Percentiles rank a stretch among this genome's conserved stretches.
phyloP scores from a whole-genome alignment of 2,329 filamentous ascomycete genomes.

The Xylaria digitata region DNA sequence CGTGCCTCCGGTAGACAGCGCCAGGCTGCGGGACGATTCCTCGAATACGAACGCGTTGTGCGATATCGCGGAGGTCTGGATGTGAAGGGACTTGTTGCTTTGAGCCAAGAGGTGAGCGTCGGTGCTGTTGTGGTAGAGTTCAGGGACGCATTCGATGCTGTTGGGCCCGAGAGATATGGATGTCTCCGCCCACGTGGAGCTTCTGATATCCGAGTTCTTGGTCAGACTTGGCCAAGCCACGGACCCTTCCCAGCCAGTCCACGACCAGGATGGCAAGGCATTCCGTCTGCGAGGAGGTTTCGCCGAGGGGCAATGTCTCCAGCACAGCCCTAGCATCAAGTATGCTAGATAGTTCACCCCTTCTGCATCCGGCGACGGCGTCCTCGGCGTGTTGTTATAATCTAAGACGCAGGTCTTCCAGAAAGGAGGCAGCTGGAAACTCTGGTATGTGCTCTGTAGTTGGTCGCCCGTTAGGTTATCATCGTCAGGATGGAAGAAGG shows the following conservation, averaged over 20 bases:
- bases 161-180: slow-evolving; percentile 25
- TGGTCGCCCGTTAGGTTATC: slow-evolving; percentile 6
- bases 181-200: slow-evolving; percentile 14
- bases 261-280: slow-evolving; percentile 36
- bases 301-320: slow-evolving; percentile 24
- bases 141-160: slow-evolving; percentile 15
- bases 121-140: slow-evolving; percentile 11
- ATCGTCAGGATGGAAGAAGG: slow-evolving; percentile 32
- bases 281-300: slow-evolving; percentile 27
- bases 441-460: not conserved
- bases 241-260: slow-evolving; percentile 38
- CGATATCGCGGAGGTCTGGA: slow-evolving; percentile 23
- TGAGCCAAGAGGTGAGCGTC: slow-evolving; percentile 1
- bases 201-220: slow-evolving; percentile 18
- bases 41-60: slow-evolving; percentile 23
- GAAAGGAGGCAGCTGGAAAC: slow-evolving; percentile 12
- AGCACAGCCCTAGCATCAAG: slow-evolving; percentile 25
- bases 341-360: slow-evolving; percentile 23
- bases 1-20: not conserved
- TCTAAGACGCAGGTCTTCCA: slow-evolving; percentile 1
- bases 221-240: slow-evolving; percentile 29
- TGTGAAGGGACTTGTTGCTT: slow-evolving; percentile 15
- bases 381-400: not conserved
- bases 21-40: not conserved
- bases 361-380: not conserved